A percentile compares a stretch with the other conserved stretches of the same genome.
These are phyloP conservation scores for Lantana camara DNA, from an alignment of 257 asterid species.

Conservation along the genomic window DNA sequence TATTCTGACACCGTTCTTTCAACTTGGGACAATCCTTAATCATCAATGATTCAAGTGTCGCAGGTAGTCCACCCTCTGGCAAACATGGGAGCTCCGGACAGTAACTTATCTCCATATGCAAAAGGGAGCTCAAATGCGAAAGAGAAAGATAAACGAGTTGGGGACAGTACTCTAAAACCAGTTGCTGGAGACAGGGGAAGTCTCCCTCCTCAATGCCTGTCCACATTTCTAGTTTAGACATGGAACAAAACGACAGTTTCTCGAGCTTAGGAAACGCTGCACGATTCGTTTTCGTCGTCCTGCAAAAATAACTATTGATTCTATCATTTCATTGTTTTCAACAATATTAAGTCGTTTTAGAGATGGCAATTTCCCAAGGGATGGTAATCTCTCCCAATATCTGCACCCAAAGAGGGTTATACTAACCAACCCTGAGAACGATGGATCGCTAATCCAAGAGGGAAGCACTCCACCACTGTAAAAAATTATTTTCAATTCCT, in stretches of 20 bases:
- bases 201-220: slow-evolving; percentile 13
- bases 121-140: too few species aligned
- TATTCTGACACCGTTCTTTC: slow-evolving; percentile 8
- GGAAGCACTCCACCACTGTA: slow-evolving; percentile 28
- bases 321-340: slow-evolving; percentile 18
- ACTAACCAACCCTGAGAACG: not conserved
- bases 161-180: slow-evolving; percentile 24
- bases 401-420: too few species aligned
- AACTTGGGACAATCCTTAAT: slow-evolving; percentile 19
- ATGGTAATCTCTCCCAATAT: slow-evolving; percentile 26
- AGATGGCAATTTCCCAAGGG: slow-evolving; percentile 37
- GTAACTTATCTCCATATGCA: too few species aligned
- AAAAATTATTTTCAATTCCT: too few species aligned
- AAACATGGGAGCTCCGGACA: slow-evolving; percentile 25
- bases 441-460: slow-evolving; percentile 29
- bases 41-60: slow-evolving; percentile 5
- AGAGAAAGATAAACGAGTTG: slow-evolving; percentile 21
- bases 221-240: slow-evolving; percentile 32
- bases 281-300: not conserved
- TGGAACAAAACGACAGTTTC: slow-evolving; percentile 27
- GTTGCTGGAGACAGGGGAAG: slow-evolving; percentile 23
- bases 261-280: slow-evolving; percentile 29
- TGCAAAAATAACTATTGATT: slow-evolving; percentile 19
- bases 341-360: slow-evolving; percentile 21
- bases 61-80: slow-evolving; percentile 12